Conservation (phyloP, 73 alveolate species). For the Tetrahymena elliotti region DNA sequence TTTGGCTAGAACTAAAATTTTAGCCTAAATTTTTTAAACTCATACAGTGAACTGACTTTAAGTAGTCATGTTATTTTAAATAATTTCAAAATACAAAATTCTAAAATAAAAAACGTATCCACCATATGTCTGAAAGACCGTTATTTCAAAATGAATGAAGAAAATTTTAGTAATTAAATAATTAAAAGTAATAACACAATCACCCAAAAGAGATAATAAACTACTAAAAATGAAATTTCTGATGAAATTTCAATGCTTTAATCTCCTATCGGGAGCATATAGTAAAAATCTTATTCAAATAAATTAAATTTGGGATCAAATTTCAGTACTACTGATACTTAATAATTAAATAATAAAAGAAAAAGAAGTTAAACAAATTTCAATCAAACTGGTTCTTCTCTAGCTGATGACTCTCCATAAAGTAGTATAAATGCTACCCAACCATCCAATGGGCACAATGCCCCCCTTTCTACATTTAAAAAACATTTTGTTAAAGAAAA, state of each 20-base stretch:
- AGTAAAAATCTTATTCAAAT: not conserved
- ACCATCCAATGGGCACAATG: not conserved
- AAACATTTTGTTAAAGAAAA: not conserved
- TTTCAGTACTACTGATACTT: not conserved
- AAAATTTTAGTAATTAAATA: not conserved
- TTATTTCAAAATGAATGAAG: not conserved
- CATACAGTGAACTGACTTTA: not conserved
- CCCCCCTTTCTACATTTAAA: not conserved
- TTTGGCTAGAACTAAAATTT: not conserved
- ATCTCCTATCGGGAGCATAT: not conserved
- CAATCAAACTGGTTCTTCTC: not conserved
- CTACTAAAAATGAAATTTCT: not conserved
- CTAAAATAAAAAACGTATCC: not conserved
- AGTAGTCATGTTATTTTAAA: not conserved
- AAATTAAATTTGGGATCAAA: not conserved
- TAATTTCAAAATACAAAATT: not conserved
- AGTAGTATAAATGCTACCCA: not conserved
- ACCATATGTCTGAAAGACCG: not conserved
- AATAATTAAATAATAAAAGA: not conserved
- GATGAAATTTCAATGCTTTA: not conserved
- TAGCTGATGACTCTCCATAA: not conserved
- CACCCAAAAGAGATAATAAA: not conserved
- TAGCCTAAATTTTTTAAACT: not conserved
- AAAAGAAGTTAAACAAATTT: not conserved
- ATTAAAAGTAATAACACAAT: not conserved